Evolutionary conservation across 2,329 filamentous ascomycete genomes (phyloP), one percentile per base, ranked within the genome.

Genomic region (Calonectria pseudoturangicola): DNA sequence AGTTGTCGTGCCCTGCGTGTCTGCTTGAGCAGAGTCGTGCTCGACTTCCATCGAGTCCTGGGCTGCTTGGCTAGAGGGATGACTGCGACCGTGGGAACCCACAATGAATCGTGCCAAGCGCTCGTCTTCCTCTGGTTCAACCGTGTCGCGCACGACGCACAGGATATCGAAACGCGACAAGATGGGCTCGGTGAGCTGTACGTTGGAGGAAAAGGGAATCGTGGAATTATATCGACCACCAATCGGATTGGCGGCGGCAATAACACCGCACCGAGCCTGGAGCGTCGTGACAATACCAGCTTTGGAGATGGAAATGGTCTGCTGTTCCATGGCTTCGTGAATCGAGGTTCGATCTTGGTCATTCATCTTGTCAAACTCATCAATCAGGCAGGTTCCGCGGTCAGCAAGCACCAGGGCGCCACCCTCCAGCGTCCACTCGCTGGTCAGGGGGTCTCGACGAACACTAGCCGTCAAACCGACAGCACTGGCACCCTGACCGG

Each of bases 321-420:
- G 97, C 85, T 99, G 97, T 85, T 99, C 97, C 97, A 99, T 99
- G 73, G 97, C 97, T 88, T 99, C 97, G 89, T 99, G 97, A 79
- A 99, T 99, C 9, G 95, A 98, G 1, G 97, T 98, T 76, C 97
- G 92, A 84, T 99, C 97, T 82, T 98, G 95, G 83, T 99, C 97
- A 83, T 98, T 98, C 97, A 99, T 99, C 89, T 99, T 99, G 90
- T 99, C 97, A 80, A 99, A 99, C 85, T 99, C 97, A 80, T 99
- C 97, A 75, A 99, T 99, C 36, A 99, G 89, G 81, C 97, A 98
- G 18, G 95, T 98, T 48, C 97, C 97, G 76, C 95, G 93, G 83
- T 99, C 97, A 18, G 97, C 97, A 69, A 99, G 91, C 80, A 99
- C 97, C 13, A 99, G 89, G 4, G 97, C 97, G 81, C 97, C 97